Base-by-base conservation (phyloP, 192 early-diverging fungal species). In the Podila epicladia region DNA sequence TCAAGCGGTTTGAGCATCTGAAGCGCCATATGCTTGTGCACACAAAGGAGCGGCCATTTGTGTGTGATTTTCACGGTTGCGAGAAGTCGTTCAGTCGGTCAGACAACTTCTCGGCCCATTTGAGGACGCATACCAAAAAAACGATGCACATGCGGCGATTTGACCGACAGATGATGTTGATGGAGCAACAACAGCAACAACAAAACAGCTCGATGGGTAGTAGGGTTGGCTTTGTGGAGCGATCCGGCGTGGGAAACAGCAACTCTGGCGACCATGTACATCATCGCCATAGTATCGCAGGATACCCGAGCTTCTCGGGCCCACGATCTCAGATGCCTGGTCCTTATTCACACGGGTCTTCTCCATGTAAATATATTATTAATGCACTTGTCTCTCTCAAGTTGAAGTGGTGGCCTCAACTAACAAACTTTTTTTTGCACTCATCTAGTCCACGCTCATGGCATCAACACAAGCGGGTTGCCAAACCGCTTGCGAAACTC, bases 1-100 rank as follows among this genome's bases (percentile, higher is more conserved):
- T 95, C 72, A 94, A 94, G 73, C 87, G 93, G 31, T 93, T 91
- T 58, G 93, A 94, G 74, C 94, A 95, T 73, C 83, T 95, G 13
- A 94, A 92, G 32, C 90, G 94, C 22, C 94, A 95, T 72, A 88
- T 92, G 87, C 86, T 93, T 65, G 91, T 91, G 2, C 93, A 94
- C 71, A 91, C 93, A 37, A 92, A 92, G 48, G 92, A 92, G 65
- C 82, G 90, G 51, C 87, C 92, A 26, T 90, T 92, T 83, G 74
- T 85, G 33, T 94, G 93, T 83, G 83, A 83, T 69, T 87, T 85
- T 71, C 86, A 88, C 50, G 91, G 90, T 11, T 96, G 94, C 75
- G 91, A 91, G 61, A 94, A 94, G 79, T 86, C 84, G 13, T 96
- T 96, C 73, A 93, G 91, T 73, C 87, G 93, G 57, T 92, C 92